A percentile compares a stretch with the other conserved stretches of the same genome.
phyloP scores from a whole-genome alignment of 2,329 filamentous ascomycete genomes.

The Fonsecaea erecta region DNA sequence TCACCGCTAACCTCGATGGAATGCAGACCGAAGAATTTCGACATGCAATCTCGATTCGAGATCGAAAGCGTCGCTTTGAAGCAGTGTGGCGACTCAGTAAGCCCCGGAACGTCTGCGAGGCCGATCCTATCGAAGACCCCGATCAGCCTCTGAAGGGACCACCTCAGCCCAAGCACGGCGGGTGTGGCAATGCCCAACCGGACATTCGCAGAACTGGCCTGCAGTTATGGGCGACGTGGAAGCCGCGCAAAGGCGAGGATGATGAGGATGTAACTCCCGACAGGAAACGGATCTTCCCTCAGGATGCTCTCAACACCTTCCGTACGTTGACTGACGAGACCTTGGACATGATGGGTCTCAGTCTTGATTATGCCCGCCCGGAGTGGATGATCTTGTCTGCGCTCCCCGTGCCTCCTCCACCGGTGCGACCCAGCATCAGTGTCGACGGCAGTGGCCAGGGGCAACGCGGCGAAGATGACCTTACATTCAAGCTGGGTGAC shows the following conservation, averaged over 20 bases:
- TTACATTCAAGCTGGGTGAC: conserved; percentile 98
- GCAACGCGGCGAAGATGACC: conserved; percentile 94
- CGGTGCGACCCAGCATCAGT: conserved; percentile 94
- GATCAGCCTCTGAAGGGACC: conserved; percentile 68
- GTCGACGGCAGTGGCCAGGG: conserved; percentile 93
- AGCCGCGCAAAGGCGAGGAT: conserved; percentile 67
- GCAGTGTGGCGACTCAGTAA: conserved; percentile 91
- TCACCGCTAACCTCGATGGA: conserved; percentile 45
- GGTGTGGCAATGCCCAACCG: conserved; percentile 90
- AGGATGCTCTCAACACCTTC: conserved; percentile 84
- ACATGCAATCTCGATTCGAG: conserved; percentile 79
- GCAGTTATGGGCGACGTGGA: conserved; percentile 78
- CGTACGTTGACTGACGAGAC: conserved; percentile 81
- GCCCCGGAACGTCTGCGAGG: conserved; percentile 81
- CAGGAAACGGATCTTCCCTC: conserved; percentile 79
- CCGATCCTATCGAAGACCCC: conserved; percentile 69
- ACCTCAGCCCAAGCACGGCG: conserved; percentile 69
- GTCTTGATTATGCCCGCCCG: conserved; percentile 90
- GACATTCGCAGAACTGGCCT: conserved; percentile 85
- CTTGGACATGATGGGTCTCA: conserved; percentile 84
- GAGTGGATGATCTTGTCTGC: conserved; percentile 99
- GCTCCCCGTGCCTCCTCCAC: conserved; percentile 90
- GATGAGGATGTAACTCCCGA: conserved; percentile 77
- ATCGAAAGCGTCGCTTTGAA: conserved; percentile 93
- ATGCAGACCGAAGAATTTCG: conserved; percentile 62